A percentile compares a stretch with the other conserved stretches of the same genome.
phyloP scores from a whole-genome alignment of 345 rosid species.

The Salix arbutifolia region DNA sequence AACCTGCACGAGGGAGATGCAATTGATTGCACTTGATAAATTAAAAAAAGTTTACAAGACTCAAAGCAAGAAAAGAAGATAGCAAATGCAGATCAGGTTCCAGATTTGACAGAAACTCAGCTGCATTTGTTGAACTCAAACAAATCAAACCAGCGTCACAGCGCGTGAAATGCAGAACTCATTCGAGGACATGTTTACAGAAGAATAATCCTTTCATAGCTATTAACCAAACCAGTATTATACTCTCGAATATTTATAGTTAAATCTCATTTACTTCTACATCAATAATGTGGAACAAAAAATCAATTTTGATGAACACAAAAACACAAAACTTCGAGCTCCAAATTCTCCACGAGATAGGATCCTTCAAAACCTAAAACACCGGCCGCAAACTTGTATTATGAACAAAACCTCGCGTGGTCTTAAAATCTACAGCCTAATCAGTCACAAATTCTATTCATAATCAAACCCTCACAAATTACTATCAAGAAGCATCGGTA shows the following conservation, averaged over 20 bases:
- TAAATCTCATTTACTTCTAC: neutral
- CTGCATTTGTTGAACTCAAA: neutral
- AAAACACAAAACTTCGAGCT: neutral
- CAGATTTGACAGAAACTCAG: neutral
- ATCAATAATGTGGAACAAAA: neutral
- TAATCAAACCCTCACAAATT: neutral
- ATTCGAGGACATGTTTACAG: neutral
- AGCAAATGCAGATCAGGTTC: neutral
- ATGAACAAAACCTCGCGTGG: neutral
- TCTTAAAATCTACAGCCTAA: neutral
- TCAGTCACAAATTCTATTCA: neutral
- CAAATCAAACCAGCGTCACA: neutral
- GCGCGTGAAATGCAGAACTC: neutral
- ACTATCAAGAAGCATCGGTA: neutral
- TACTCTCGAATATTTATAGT: neutral
- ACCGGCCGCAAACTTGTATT: neutral
- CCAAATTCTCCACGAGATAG: neutral
- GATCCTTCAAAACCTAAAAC: neutral
- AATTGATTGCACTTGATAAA: constrained; percentile 7
- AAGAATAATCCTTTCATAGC: neutral
- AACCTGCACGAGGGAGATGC: constrained; percentile 49
- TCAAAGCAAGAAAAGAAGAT: neutral
- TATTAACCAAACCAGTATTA: neutral
- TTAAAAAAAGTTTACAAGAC: neutral
- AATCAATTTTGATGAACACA: neutral